phyloP scores from a whole-genome alignment of 2,329 filamentous ascomycete genomes.

The Dothideomycetes sp. region DNA sequence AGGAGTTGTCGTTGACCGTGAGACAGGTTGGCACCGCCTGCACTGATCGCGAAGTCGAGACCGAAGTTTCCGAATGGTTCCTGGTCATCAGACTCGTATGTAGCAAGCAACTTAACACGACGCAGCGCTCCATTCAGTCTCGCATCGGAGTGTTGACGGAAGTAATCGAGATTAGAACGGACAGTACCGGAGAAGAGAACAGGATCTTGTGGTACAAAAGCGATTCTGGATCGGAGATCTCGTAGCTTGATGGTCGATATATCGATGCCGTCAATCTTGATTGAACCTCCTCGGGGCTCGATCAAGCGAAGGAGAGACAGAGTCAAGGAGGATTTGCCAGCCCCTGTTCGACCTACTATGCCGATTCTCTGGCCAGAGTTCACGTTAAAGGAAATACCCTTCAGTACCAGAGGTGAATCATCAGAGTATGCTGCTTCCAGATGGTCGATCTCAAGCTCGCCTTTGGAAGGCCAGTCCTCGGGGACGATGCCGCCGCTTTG shows the following conservation, averaged over 20 bases:
- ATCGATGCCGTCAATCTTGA: conserved; percentile 47
- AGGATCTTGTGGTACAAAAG: conserved; percentile 56
- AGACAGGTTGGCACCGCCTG: conserved; percentile 32
- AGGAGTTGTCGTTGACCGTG: conserved; percentile 93
- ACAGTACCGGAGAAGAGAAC: conserved; percentile 53
- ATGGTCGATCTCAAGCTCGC: background rate
- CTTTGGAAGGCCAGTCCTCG: background rate
- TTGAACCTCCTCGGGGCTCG: conserved; percentile 29
- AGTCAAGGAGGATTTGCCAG: conserved; percentile 68
- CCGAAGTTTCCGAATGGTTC: conserved; percentile 42
- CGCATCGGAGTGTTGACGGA: conserved; percentile 43
- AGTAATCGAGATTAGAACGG: conserved; percentile 51
- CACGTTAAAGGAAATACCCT: conserved; percentile 55
- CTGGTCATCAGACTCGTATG: conserved; percentile 36
- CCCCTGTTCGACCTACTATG: conserved; percentile 70
- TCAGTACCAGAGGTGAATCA: conserved; percentile 22
- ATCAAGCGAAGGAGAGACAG: conserved; percentile 69
- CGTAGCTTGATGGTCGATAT: conserved; percentile 48
- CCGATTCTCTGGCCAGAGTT: conserved; percentile 67
- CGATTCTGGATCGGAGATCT: conserved; percentile 49
- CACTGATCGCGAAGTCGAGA: conserved; percentile 30
- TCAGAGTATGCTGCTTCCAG: background rate
- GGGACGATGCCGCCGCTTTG: too few species aligned
- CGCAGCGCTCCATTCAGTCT: conserved; percentile 18
- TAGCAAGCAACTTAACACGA: conserved; percentile 39